A percentile compares a stretch with the other conserved stretches of the same genome.
phyloP scores from a whole-genome alignment of 129 eudicot species.

The Rutidosis leptorrhynchoides region DNA sequence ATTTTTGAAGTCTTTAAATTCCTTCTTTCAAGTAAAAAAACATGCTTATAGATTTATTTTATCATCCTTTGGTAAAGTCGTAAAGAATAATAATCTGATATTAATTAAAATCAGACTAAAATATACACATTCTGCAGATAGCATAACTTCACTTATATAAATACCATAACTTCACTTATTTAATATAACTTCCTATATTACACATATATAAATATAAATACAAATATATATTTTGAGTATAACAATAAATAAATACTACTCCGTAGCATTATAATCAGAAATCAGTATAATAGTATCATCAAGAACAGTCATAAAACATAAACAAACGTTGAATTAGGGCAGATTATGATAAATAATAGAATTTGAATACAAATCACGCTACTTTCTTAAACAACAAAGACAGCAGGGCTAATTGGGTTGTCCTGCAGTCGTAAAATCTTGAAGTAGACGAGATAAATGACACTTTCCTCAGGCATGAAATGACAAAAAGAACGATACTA shows the following conservation, averaged over 20 bases:
- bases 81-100: neutral
- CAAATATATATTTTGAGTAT: no score
- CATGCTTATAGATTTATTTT: conserved; percentile 11
- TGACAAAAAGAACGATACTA: conserved; percentile 34
- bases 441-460: conserved; percentile 36
- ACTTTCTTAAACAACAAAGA: conserved; percentile 22
- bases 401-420: neutral
- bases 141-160: neutral
- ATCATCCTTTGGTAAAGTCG: neutral
- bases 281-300: conserved; percentile 11
- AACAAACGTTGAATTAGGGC: neutral
- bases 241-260: no score
- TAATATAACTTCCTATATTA: no score
- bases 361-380: conserved; percentile 31
- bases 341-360: conserved; percentile 11
- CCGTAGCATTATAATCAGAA: no score
- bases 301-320: neutral
- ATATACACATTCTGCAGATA: neutral
- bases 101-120: neutral
- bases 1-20: neutral
- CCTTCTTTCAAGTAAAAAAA: conserved; percentile 23
- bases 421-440: conserved; percentile 14
- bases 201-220: no score
- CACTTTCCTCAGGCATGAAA: conserved; percentile 43
- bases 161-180: neutral